Evolutionary conservation across 2,329 filamentous ascomycete genomes (phyloP), one percentile per base, ranked within the genome.

Genomic region (Cercospora sp.): DNA sequence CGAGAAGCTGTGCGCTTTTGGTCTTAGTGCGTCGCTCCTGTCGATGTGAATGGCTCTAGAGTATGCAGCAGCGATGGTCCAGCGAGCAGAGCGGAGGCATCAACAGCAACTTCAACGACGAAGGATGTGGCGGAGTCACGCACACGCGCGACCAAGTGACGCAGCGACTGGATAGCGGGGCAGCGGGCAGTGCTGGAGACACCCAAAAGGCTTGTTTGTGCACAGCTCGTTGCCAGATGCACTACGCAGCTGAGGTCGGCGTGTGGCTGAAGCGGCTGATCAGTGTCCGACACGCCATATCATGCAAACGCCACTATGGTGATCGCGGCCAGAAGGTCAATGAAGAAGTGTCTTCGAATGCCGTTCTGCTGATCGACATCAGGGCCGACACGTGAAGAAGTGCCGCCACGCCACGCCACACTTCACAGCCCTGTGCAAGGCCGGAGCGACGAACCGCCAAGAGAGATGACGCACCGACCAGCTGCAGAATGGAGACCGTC

Each of bases 111-210:
- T 57, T 59, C 28, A 57, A 43, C 30, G 21, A 32, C 28, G 34
- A 55, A 43, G 62, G 49, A 58, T 65, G 62, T 58, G 62, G 62
- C 62, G 62, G 34, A 65, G 62, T 43, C 30, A 58, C 30, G 30
- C 26, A 37, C 26, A 53, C 62, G 28, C 16, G 28, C 55, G 28
- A 59, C n/a, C 28, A 28, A 59, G 32, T 59, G 28, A 59, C 55
- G 55, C 55, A 59, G 32, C 32, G 28, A 37, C n/a, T 40, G 1
- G 34, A 40, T 40, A 12, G 34, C 34, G 34, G 34, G 34, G 34
- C 32, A 34, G 32, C 12, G 32, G 61, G 61, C 62, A 64, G 62
- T 64, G 62, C 62, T 57, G 24, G 34, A 55, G 21, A 53, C 43
- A 55, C 5, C 8, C 24, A 8, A 28, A 59, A 59, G 55, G 55